These are phyloP conservation scores for Cryptosporidium meleagridis DNA, from an alignment of 169 alveolate species.

Conservation along the genomic window DNA sequence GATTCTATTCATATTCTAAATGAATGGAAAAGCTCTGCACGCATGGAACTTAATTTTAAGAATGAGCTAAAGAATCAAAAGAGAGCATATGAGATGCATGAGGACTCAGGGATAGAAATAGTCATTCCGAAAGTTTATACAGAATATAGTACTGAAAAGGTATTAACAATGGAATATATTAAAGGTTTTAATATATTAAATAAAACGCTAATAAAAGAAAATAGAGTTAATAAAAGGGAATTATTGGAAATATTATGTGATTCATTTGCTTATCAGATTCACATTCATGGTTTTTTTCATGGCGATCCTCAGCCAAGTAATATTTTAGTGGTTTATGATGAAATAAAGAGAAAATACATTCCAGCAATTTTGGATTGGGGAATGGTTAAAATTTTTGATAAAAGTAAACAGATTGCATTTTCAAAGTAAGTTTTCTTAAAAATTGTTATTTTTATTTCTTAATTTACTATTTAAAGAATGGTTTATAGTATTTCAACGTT, in stretches of 20 bases:
- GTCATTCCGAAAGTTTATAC: constrained; percentile 85
- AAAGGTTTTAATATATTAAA: constrained; percentile 90
- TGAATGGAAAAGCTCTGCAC: constrained; percentile 89
- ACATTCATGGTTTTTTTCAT: constrained; percentile 87
- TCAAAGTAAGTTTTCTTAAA: constrained; percentile 78
- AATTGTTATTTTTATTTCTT: background rate
- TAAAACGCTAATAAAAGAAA: constrained; percentile 71
- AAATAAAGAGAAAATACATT: constrained; percentile 55
- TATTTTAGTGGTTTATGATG: constrained; percentile 81
- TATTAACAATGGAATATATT: constrained; percentile 90
- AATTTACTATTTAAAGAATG: constrained; percentile 40
- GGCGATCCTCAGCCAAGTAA: constrained; percentile 95
- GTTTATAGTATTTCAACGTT: constrained; percentile 82
- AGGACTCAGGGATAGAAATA: constrained; percentile 83
- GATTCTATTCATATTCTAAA: constrained; percentile 78
- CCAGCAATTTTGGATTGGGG: constrained; percentile 90
- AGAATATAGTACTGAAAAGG: constrained; percentile 82
- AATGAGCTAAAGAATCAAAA: constrained; percentile 84
- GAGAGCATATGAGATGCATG: constrained; percentile 81
- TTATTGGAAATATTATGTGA: constrained; percentile 78
- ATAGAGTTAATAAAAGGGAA: constrained; percentile 72
- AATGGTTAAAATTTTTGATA: constrained; percentile 82
- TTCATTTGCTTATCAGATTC: constrained; percentile 83
- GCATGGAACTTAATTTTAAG: constrained; percentile 87
- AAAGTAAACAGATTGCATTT: constrained; percentile 82